These are phyloP conservation scores for Phytopythium montanum DNA, from an alignment of 352 stramenopile genomes.

Conservation along the genomic window DNA sequence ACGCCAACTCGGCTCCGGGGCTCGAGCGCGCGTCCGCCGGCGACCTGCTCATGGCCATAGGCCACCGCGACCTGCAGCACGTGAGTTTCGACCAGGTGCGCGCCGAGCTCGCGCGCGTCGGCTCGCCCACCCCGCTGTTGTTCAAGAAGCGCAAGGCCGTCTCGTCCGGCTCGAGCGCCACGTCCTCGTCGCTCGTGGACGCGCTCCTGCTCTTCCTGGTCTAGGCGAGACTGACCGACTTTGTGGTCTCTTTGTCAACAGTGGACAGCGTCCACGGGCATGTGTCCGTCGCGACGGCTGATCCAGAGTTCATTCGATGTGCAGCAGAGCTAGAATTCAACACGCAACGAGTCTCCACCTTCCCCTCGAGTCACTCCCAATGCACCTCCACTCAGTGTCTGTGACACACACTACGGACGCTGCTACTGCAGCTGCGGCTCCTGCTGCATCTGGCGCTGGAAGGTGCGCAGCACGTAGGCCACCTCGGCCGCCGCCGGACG, in stretches of 20 bases:
- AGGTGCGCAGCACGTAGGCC: constrained; percentile 3
- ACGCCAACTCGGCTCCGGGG: constrained; percentile 36
- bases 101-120: constrained; percentile 36
- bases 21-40: constrained; percentile 47
- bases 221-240: constrained; percentile 12
- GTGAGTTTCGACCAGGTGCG: constrained; percentile 59
- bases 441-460: neutral
- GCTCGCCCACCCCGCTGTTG: constrained; percentile 42
- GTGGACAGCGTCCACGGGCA: too few species aligned
- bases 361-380: too few species aligned
- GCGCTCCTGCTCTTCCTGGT: constrained; percentile 68
- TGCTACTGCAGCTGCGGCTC: neutral
- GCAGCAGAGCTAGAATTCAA: too few species aligned
- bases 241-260: too few species aligned
- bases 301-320: too few species aligned
- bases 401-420: neutral
- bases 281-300: too few species aligned
- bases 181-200: constrained; percentile 45
- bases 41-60: constrained; percentile 75
- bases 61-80: constrained; percentile 56
- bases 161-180: constrained; percentile 23
- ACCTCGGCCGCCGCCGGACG: neutral
- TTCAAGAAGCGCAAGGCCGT: constrained; percentile 58
- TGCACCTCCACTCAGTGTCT: too few species aligned
- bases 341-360: too few species aligned